Evolutionary conservation across 192 early-diverging fungal species (phyloP), one percentile per base, ranked within the genome.

Genomic region (Coemansia sp.): DNA sequence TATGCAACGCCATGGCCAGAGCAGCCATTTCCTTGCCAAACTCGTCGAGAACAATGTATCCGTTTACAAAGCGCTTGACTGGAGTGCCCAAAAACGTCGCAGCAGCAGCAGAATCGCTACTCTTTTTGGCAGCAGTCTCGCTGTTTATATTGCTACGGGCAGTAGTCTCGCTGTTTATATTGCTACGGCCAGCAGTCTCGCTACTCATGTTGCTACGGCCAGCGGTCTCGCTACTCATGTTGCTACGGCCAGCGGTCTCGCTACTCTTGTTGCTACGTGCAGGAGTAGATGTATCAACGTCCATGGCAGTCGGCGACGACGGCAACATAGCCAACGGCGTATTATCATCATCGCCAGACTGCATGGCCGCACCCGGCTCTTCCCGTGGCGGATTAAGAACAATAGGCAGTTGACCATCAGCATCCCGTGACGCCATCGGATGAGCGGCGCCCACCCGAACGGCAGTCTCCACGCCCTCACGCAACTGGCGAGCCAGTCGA

Each of bases 11-110:
- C 29, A 87, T 62, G 1, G 83, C 82, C 0, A 77, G 76, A 0
- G 85, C 85, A 1, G 85, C 85, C 58, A 87, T 69, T 61, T 87
- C 86, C 62, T 87, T 87, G 54, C 82, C 85, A 59, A 87, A 87
- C 39, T 86, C 85, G 62, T 87, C 82, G 1, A 87, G 59, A 3
- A 87, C 82, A 53, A 87, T 86, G 53, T 80, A 86, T 2, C 82
- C 79, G 39, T 86, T 73, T 6, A 87, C 84, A 64, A 87, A 87
- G 4, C 81, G 75, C 60, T 78, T 83, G 56, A 78, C 65, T 0
- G 75, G 68, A 3, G 81, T 83, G 4, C 65, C 67, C 14, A 82
- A 62, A 23, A 73, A 72, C 9, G 39, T 50, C 0, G 61, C 72
- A 0, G 71, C 72, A 1, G 56, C 55, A 0, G 61, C 65, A 2